These are phyloP conservation scores for Bipolaris cookei DNA, from an alignment of 2,329 filamentous ascomycete species.

Conservation along the genomic window DNA sequence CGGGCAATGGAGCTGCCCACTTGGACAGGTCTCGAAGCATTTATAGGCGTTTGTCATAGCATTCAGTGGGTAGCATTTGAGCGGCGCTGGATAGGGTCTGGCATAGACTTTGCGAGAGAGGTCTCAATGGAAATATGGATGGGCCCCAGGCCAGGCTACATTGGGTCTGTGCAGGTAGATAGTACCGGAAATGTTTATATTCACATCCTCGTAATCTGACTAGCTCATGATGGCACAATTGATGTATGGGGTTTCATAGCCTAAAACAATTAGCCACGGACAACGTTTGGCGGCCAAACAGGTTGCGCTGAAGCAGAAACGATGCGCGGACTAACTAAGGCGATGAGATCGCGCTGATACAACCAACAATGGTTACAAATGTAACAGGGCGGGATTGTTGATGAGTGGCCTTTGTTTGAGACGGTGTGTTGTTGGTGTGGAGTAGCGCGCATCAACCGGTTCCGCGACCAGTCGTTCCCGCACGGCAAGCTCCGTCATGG, in stretches of 20 bases:
- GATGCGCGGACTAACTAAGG: conserved; percentile 4
- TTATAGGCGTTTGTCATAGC: conserved; percentile 27
- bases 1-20: conserved; percentile 14
- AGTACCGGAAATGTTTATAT: conserved; percentile 15
- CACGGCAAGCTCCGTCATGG: conserved; percentile 37
- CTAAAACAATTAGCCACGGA: not conserved
- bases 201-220: not conserved
- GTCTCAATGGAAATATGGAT: conserved; percentile 4
- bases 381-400: not conserved
- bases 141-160: not conserved
- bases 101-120: not conserved
- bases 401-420: not conserved
- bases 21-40: conserved; percentile 22
- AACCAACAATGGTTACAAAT: not conserved
- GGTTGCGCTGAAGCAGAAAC: conserved; percentile 22
- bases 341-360: not conserved
- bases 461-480: conserved; percentile 28
- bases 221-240: not conserved
- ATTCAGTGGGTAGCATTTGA: conserved; percentile 25
- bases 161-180: conserved; percentile 11
- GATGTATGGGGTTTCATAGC: conserved; percentile 3
- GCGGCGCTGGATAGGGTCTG: conserved; percentile 20
- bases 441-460: conserved; percentile 20
- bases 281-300: conserved; percentile 2
- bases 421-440: conserved; percentile 18